phyloP scores from a whole-genome alignment of 768 basidiomycete species.

The Russula foetens region DNA sequence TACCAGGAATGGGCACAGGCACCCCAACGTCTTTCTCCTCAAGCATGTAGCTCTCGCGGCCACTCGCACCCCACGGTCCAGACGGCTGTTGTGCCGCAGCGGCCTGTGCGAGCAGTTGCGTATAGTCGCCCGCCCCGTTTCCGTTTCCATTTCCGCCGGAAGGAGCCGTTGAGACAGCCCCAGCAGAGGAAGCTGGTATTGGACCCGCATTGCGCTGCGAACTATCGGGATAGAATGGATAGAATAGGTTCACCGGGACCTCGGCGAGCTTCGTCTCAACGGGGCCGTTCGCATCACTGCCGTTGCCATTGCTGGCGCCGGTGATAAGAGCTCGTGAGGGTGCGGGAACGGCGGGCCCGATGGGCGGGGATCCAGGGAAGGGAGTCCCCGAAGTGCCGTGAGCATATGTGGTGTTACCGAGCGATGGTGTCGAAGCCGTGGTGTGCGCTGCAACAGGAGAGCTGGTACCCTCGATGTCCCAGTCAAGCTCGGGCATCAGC shows the following conservation, averaged over 20 bases:
- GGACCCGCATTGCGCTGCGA: slow-evolving; percentile 20
- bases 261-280: slow-evolving; percentile 43
- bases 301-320: neutral
- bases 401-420: slow-evolving; percentile 29
- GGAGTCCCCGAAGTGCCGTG: slow-evolving; percentile 20
- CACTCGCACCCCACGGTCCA: slow-evolving; percentile 45
- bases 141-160: slow-evolving; percentile 6
- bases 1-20: neutral
- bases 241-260: slow-evolving; percentile 62
- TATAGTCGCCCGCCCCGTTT: slow-evolving; percentile 33
- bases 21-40: slow-evolving; percentile 47
- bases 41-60: slow-evolving; percentile 57
- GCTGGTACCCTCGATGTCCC: slow-evolving; percentile 32
- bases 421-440: slow-evolving; percentile 21
- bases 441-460: slow-evolving; percentile 8
- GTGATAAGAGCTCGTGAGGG: neutral
- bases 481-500: slow-evolving; percentile 37
- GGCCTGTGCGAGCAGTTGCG: slow-evolving; percentile 50
- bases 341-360: slow-evolving; percentile 8
- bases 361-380: slow-evolving; percentile 22
- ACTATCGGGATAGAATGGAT: slow-evolving; percentile 67
- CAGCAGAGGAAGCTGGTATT: neutral
- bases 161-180: neutral
- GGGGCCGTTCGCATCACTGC: neutral
- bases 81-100: slow-evolving; percentile 40